Conservation (phyloP, 306 rosid species). For the Datisca glomerata region DNA sequence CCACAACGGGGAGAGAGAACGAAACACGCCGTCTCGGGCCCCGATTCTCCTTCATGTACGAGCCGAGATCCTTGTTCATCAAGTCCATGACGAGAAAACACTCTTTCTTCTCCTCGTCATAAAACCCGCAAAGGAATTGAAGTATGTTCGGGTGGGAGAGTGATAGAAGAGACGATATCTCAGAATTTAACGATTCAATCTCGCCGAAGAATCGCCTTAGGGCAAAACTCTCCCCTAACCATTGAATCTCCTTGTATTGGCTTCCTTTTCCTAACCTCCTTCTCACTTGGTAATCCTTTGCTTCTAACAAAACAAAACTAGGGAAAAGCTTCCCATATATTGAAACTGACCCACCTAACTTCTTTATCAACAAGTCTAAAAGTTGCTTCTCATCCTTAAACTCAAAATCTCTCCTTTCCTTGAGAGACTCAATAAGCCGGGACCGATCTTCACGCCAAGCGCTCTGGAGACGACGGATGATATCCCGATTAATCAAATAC, state of each 20-base stretch:
- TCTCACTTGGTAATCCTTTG: slow-evolving; percentile 53
- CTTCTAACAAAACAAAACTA: slow-evolving; percentile 33
- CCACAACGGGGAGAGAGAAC: slow-evolving; percentile 59
- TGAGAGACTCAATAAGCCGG: slow-evolving; percentile 53
- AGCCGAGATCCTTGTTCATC: slow-evolving; percentile 55
- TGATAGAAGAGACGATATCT: slow-evolving; percentile 38
- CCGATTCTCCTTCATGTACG: slow-evolving; percentile 63
- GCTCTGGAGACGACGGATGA: slow-evolving; percentile 37
- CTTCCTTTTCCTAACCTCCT: slow-evolving; percentile 49
- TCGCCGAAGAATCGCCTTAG: slow-evolving; percentile 52
- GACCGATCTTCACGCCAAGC: slow-evolving; percentile 74
- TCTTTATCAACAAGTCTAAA: slow-evolving; percentile 40
- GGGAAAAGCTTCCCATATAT: slow-evolving; percentile 28
- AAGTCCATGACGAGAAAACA: slow-evolving; percentile 64
- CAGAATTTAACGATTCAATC: slow-evolving; percentile 22
- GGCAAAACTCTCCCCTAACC: slow-evolving; percentile 83
- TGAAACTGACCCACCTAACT: slow-evolving; percentile 26
- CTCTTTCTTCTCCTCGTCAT: slow-evolving; percentile 62
- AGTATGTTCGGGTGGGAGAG: slow-evolving; percentile 71
- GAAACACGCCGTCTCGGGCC: slow-evolving; percentile 64
- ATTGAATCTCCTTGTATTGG: slow-evolving; percentile 68
- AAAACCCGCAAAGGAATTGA: slow-evolving; percentile 63
- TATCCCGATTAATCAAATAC: slow-evolving; percentile 58
- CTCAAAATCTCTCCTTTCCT: slow-evolving; percentile 27
- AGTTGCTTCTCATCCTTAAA: slow-evolving; percentile 39